Conservation (phyloP, 441 rosid genomes). For the Corymbia calophylla region DNA sequence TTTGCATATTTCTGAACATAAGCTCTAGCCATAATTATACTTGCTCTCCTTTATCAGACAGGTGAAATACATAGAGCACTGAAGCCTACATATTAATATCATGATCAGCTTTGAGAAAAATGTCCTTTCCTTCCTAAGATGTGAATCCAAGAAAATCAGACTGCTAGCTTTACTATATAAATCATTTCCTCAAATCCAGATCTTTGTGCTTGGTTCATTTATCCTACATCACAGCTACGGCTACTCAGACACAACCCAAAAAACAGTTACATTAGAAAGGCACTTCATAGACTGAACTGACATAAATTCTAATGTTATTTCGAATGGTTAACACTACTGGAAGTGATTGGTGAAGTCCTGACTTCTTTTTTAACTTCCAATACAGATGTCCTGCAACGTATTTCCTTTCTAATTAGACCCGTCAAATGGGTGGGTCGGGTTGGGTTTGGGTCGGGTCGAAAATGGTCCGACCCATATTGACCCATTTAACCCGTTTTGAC, state of each 20-base stretch:
- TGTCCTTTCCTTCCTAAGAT: background rate
- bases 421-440: no score
- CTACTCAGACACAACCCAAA: background rate
- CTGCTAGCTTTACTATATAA: background rate
- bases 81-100: background rate
- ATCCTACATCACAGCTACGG: background rate
- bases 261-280: background rate
- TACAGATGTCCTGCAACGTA: background rate
- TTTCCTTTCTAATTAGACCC: background rate
- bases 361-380: background rate
- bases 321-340: background rate
- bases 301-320: background rate
- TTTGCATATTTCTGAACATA: background rate
- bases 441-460: no score
- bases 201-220: background rate
- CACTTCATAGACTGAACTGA: background rate
- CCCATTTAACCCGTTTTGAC: no score
- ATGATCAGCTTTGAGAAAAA: background rate
- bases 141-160: background rate
- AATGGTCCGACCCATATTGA: no score
- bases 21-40: background rate
- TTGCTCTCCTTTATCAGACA: background rate
- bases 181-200: background rate
- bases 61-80: background rate
- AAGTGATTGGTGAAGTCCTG: background rate